Evolutionary conservation across 331 rosid species (phyloP).

Genomic region (Rhamnella rubrinervis): DNA sequence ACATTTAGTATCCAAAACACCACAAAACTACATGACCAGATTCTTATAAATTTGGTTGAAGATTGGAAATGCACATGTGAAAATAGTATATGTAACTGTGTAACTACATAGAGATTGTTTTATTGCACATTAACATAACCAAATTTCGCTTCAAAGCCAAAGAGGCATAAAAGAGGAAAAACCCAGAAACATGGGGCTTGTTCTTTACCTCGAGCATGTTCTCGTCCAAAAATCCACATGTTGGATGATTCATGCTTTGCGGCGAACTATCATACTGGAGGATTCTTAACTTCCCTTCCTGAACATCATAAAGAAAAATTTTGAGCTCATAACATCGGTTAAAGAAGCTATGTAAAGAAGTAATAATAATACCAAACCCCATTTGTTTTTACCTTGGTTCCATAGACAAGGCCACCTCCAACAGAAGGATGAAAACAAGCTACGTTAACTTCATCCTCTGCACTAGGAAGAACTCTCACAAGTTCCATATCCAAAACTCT

Average conservation of each 20-base stretch:
- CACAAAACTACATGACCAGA: not conserved
- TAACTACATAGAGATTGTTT: too few relatives aligned
- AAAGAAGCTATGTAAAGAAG: not conserved
- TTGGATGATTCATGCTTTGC: slow-evolving; percentile 24
- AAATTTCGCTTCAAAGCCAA: too few relatives aligned
- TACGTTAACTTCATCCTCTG: slow-evolving; percentile 61
- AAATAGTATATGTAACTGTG: too few relatives aligned
- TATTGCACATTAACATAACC: too few relatives aligned
- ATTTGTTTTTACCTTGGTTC: slow-evolving; percentile 44
- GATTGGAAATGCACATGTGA: too few relatives aligned
- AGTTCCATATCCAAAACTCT: slow-evolving; percentile 65
- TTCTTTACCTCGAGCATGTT: slow-evolving; percentile 51
- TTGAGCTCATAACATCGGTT: not conserved
- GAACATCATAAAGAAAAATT: slow-evolving; percentile 1
- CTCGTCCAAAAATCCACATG: slow-evolving; percentile 40
- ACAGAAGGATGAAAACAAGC: slow-evolving; percentile 65
- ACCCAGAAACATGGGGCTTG: not conserved
- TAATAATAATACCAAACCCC: not conserved
- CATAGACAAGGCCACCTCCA: slow-evolving; percentile 64
- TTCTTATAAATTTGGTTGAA: too few relatives aligned
- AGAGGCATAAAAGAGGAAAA: not conserved
- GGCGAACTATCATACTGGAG: slow-evolving; percentile 51
- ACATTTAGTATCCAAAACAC: slow-evolving; percentile 5
- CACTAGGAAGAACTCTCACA: slow-evolving; percentile 58
- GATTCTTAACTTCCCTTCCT: slow-evolving; percentile 65